A percentile compares a stretch with the other conserved stretches of the same genome.
Evolutionary conservation across 768 basidiomycete genomes (phyloP).

Genomic region (Podaxis mareebaensis): DNA sequence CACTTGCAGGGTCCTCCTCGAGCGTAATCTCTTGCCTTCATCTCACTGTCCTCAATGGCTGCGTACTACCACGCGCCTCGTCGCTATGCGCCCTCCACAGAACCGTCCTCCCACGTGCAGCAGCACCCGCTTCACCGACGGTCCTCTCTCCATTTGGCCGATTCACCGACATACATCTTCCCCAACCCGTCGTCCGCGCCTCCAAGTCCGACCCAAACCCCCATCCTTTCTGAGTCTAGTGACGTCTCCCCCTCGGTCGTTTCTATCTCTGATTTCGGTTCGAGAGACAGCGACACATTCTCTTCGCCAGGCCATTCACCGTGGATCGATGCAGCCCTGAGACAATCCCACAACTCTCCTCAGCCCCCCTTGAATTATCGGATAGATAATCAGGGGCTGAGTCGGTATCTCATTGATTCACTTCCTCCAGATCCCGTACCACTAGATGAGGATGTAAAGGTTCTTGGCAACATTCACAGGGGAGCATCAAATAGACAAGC

Average conservation of each 20-base stretch:
- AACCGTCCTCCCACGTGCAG: not conserved
- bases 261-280: slow-evolving; percentile 14
- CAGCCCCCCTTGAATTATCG: not conserved
- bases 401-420: not conserved
- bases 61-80: slow-evolving; percentile 1
- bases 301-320: not conserved
- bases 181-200: slow-evolving; percentile 23
- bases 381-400: not conserved
- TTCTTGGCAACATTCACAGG: not conserved
- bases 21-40: not conserved
- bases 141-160: not conserved
- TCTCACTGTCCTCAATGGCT: not conserved
- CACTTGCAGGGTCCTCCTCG: not conserved
- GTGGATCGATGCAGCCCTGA: not conserved
- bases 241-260: slow-evolving; percentile 14
- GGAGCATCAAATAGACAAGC: not conserved
- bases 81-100: not conserved
- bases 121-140: not conserved
- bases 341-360: not conserved
- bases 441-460: not conserved
- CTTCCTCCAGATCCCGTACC: not conserved
- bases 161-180: slow-evolving; percentile 21
- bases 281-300: not conserved
- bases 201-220: slow-evolving; percentile 20
- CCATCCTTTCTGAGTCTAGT: slow-evolving; percentile 15